These are phyloP conservation scores for Pyrenochaeta sp. DNA, from an alignment of 2,329 filamentous ascomycete genomes.

Conservation along the genomic window DNA sequence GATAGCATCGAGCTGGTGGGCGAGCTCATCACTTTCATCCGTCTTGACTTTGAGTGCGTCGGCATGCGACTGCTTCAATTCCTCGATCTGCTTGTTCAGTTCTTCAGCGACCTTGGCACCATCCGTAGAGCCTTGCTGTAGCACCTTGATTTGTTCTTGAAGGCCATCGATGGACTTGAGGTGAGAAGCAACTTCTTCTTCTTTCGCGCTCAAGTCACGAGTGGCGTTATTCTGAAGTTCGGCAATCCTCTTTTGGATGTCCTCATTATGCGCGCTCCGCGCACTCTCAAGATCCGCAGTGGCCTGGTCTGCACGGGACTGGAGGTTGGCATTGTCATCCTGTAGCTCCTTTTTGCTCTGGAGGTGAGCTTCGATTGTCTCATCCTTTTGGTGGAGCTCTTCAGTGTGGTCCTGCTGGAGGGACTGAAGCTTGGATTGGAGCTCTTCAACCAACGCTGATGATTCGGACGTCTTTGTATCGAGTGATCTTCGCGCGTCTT, in stretches of 20 bases:
- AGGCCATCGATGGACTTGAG: conserved; percentile 42
- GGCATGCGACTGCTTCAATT: conserved; percentile 38
- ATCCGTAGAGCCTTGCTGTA: conserved; percentile 46
- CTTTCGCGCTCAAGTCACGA: conserved; percentile 31
- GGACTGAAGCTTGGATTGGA: conserved; percentile 39
- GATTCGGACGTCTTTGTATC: conserved; percentile 41
- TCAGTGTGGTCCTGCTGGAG: conserved; percentile 44
- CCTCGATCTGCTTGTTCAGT: conserved; percentile 40
- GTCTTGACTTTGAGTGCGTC: conserved; percentile 39
- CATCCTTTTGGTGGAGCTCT: conserved; percentile 39
- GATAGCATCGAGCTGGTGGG: conserved; percentile 42
- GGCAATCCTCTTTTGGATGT: conserved; percentile 32
- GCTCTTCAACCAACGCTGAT: conserved; percentile 38
- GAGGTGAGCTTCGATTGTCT: conserved; percentile 34
- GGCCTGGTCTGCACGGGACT: conserved; percentile 39
- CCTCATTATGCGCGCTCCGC: conserved; percentile 34
- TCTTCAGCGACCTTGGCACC: conserved; percentile 39
- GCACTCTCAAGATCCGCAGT: conserved; percentile 38
- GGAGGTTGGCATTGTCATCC: conserved; percentile 33
- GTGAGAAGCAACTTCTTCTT: conserved; percentile 38
- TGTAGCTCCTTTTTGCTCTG: conserved; percentile 35
- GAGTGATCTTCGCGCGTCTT: conserved; percentile 31
- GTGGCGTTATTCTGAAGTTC: conserved; percentile 37
- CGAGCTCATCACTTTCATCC: conserved; percentile 41
- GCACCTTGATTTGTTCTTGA: conserved; percentile 39